phyloP scores from a whole-genome alignment of 106 monocot species.

The Agapanthus africanus region DNA sequence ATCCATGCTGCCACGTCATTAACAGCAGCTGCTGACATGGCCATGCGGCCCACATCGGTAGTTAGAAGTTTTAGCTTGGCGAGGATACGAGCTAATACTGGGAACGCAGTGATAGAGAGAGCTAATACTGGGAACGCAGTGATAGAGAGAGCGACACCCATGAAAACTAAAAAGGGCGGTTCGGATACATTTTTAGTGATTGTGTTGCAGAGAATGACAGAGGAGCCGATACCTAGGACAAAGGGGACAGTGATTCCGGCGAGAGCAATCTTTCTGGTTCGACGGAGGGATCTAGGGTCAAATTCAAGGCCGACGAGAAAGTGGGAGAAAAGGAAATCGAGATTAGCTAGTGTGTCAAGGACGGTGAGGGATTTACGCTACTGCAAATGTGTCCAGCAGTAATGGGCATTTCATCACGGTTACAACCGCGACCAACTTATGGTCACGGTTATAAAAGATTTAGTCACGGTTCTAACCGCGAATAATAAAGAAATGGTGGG shows the following conservation, averaged over 20 bases:
- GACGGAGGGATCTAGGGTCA: slow-evolving; percentile 9
- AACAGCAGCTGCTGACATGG: slow-evolving; percentile 21
- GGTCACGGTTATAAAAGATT: too few relatives aligned
- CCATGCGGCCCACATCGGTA: slow-evolving; percentile 20
- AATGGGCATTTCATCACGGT: too few relatives aligned
- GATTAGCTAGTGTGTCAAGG: slow-evolving; percentile 30
- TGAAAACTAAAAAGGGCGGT: slow-evolving; percentile 15
- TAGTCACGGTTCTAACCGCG: too few relatives aligned
- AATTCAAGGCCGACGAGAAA: slow-evolving; percentile 26
- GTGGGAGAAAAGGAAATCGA: slow-evolving; percentile 26
- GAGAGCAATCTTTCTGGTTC: slow-evolving; percentile 20
- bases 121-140: slow-evolving; percentile 22
- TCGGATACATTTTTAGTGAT: slow-evolving; percentile 16
- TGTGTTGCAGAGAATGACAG: slow-evolving; percentile 15
- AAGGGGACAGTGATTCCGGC: slow-evolving; percentile 22
- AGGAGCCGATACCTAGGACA: slow-evolving; percentile 21
- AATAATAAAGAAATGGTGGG: too few relatives aligned
- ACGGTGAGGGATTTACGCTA: too few relatives aligned
- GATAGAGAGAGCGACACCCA: slow-evolving; percentile 15
- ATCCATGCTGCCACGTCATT: slow-evolving; percentile 18
- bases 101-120: too few relatives aligned
- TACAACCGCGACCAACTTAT: too few relatives aligned
- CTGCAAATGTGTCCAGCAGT: too few relatives aligned
- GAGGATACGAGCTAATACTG: slow-evolving; percentile 17
- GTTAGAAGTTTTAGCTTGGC: slow-evolving; percentile 23